A percentile compares a stretch with the other conserved stretches of the same genome.
Conservation (phyloP, 768 basidiomycete genomes). For the Imleria badia region DNA sequence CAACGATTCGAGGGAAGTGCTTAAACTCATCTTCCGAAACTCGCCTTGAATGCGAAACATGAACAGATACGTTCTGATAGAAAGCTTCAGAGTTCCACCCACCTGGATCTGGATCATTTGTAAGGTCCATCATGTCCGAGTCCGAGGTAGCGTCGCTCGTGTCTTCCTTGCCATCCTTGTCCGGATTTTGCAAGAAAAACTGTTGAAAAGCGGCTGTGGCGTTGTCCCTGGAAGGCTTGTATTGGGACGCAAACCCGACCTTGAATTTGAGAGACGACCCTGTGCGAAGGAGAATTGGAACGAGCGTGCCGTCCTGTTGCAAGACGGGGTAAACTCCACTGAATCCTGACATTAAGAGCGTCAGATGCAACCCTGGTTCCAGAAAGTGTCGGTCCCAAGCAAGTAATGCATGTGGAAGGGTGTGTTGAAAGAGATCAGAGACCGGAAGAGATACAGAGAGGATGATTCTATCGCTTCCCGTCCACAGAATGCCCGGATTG, state of each 20-base stretch:
- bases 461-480: constrained; percentile 50
- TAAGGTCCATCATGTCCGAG: background rate
- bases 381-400: constrained; percentile 73
- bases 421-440: constrained; percentile 47
- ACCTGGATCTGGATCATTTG: constrained; percentile 1
- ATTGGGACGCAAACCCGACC: constrained; percentile 57
- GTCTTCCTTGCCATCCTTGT: constrained; percentile 32
- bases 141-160: background rate
- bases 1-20: constrained; percentile 58
- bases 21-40: constrained; percentile 65
- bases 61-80: constrained; percentile 29
- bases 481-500: constrained; percentile 57
- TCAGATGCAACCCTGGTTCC: constrained; percentile 54
- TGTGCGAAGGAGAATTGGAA: constrained; percentile 32
- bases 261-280: constrained; percentile 49
- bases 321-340: constrained; percentile 54
- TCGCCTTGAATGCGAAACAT: constrained; percentile 32
- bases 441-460: constrained; percentile 59
- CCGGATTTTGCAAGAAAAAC: constrained; percentile 38
- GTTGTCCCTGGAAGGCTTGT: constrained; percentile 58
- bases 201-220: constrained; percentile 48
- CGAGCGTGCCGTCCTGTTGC: constrained; percentile 41
- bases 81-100: background rate
- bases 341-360: constrained; percentile 62
- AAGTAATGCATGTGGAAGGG: constrained; percentile 64